These are phyloP conservation scores for Naganishia onofrii DNA, from an alignment of 768 basidiomycete genomes.

Conservation along the genomic window DNA sequence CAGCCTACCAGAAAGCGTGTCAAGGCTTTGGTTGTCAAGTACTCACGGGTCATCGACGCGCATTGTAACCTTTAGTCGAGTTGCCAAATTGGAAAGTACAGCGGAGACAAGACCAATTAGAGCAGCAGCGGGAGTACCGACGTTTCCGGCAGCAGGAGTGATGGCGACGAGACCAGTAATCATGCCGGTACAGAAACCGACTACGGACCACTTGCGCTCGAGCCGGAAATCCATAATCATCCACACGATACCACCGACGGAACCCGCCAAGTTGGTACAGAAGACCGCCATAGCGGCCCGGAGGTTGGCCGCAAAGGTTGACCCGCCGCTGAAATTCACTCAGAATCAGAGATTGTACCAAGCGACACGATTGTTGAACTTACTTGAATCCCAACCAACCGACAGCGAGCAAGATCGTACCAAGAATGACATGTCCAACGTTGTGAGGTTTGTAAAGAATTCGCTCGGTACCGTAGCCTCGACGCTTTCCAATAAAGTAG, in stretches of 20 bases:
- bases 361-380: neutral
- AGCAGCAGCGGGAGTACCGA: slow-evolving; percentile 61
- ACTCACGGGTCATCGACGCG: slow-evolving; percentile 49
- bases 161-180: slow-evolving; percentile 61
- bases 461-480: slow-evolving; percentile 84
- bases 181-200: slow-evolving; percentile 94
- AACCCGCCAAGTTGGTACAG: slow-evolving; percentile 87
- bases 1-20: neutral
- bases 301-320: slow-evolving; percentile 81
- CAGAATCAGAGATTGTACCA: neutral
- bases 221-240: slow-evolving; percentile 65
- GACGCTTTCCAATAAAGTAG: slow-evolving; percentile 78
- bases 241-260: slow-evolving; percentile 58
- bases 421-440: slow-evolving; percentile 83
- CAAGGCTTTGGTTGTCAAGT: neutral
- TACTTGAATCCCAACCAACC: slow-evolving; percentile 67
- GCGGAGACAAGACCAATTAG: slow-evolving; percentile 81
- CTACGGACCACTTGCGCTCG: slow-evolving; percentile 60
- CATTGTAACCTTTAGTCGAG: slow-evolving; percentile 79
- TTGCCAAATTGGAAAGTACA: slow-evolving; percentile 88
- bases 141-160: slow-evolving; percentile 56
- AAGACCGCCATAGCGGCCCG: slow-evolving; percentile 85
- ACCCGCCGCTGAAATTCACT: slow-evolving; percentile 73
- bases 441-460: slow-evolving; percentile 94
- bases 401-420: slow-evolving; percentile 84